A percentile compares a stretch with the other conserved stretches of the same genome.
Conservation (phyloP, 345 rosid species). For the Euphorbia tirucalli region DNA sequence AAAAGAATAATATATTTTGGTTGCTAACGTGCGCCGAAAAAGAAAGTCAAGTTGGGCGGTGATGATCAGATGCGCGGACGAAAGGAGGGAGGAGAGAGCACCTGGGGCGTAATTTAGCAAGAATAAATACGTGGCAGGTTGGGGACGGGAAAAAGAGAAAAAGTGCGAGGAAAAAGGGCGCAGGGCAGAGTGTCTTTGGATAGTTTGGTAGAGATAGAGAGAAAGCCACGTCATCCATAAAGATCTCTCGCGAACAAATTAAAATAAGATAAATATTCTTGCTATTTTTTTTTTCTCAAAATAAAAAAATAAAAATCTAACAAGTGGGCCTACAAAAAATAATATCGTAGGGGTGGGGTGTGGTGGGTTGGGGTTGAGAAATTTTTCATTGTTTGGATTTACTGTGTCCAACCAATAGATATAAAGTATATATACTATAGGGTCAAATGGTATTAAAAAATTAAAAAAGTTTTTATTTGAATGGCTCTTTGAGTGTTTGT, state of each 20-base stretch:
- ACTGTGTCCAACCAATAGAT: too few relatives aligned
- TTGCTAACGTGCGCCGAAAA: constrained; percentile 17
- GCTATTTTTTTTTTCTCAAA: neutral
- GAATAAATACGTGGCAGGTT: constrained; percentile 38
- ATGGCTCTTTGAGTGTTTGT: too few relatives aligned
- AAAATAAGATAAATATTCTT: neutral
- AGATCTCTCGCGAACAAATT: constrained; percentile 3
- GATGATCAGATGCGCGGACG: neutral
- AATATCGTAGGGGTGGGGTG: too few relatives aligned
- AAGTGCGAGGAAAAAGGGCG: constrained; percentile 27
- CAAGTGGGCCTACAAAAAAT: neutral
- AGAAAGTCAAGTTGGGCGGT: constrained; percentile 8
- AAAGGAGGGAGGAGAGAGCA: constrained; percentile 27
- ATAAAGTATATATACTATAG: too few relatives aligned
- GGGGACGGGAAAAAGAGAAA: constrained; percentile 21
- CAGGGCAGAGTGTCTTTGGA: constrained; percentile 28
- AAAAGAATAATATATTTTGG: neutral
- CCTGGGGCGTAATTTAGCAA: constrained; percentile 16
- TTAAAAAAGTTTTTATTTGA: too few relatives aligned
- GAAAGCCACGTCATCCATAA: constrained; percentile 51
- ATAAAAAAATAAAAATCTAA: neutral
- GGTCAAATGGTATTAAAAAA: too few relatives aligned
- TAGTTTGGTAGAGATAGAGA: constrained; percentile 57
- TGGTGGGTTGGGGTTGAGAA: too few relatives aligned
- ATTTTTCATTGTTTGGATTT: too few relatives aligned